Evolutionary conservation across 2,329 filamentous ascomycete genomes (phyloP), one percentile per base, ranked within the genome.

Genomic region (Escovopsis sp.): DNA sequence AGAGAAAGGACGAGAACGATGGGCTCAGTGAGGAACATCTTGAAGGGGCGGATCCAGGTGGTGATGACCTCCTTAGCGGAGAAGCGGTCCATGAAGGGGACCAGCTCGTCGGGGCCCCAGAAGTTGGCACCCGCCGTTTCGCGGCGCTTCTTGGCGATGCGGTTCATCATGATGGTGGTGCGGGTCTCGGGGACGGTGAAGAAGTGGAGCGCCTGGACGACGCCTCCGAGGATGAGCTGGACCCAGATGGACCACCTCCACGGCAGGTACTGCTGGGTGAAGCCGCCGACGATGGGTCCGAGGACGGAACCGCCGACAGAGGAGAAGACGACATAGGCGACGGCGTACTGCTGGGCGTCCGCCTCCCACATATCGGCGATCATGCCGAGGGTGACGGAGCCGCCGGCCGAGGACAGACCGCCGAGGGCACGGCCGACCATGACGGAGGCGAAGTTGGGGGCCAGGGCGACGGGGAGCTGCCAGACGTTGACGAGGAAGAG

Each of bases 231-330:
- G 45, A 87, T 85, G 42, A 88, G 69, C 55, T 87, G 81, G 40
- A 88, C 80, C 83, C 84, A 90, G 52, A 88, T 86, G 36, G 68
- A 73, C 79, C 79, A 62, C 28, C 70, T 68, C 82, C 82, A 90
- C 18, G 59, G 51, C 0, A 81, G 62, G 44, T 72, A 74, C 23
- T 70, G 55, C 52, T 86, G 71, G 14, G 78, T 71, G 48, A 86
- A 86, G 1, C 80, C 82, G 44, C 81, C 82, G n/a, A 85, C 66
- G 30, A 87, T 77, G 1, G 81, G 81, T 0, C 81, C 82, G 2
- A 87, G 63, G 8, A 85, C 72, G 0, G 79, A 84, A 11, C 81
- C 82, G 17, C 75, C 79, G 13, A 87, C 81, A 0, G 80, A 86
- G 0, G 80, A 85, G 48, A 87, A 83, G 33, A 86, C 80, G 18